Conservation (phyloP, 2,329 filamentous ascomycete species). For the Atkinsonella texensis region DNA sequence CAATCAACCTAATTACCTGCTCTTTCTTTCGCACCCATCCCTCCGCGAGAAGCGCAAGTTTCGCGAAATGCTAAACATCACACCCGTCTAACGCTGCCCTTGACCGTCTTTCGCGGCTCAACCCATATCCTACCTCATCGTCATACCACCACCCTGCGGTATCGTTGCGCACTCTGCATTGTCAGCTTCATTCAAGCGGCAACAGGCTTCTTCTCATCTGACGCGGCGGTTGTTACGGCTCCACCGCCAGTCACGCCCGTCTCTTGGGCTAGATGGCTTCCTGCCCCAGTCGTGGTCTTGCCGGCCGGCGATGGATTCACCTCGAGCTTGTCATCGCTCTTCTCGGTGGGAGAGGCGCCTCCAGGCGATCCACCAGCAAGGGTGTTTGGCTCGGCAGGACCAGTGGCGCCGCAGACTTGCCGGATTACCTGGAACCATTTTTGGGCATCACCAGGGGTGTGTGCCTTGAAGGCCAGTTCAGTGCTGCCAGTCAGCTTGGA, state of each 20-base stretch:
- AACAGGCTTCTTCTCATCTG: conserved; percentile 3
- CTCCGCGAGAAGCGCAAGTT: no score
- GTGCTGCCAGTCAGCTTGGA: conserved; percentile 69
- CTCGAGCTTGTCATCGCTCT: conserved; percentile 8
- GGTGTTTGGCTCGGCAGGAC: conserved; percentile 22
- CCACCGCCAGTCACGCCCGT: conserved; percentile 28
- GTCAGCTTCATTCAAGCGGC: conserved; percentile 2
- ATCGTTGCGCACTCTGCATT: not conserved
- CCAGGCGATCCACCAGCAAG: conserved; percentile 5
- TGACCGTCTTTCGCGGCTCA: no score
- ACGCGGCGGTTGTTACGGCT: conserved; percentile 7
- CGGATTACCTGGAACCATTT: conserved; percentile 74
- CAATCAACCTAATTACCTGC: no score
- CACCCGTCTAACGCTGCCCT: no score
- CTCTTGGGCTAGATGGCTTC: conserved; percentile 31
- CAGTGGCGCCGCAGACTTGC: conserved; percentile 41
- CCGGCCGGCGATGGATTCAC: conserved; percentile 9
- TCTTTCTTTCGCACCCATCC: no score
- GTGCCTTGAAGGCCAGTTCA: conserved; percentile 80
- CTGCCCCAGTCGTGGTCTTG: conserved; percentile 14
- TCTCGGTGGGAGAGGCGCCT: conserved; percentile 2
- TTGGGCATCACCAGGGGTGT: conserved; percentile 66
- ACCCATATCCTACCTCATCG: no score
- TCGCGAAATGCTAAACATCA: no score
- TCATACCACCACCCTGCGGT: no score